Evolutionary conservation across 768 basidiomycete species (phyloP).

Genomic region (Tricholoma furcatifolium): DNA sequence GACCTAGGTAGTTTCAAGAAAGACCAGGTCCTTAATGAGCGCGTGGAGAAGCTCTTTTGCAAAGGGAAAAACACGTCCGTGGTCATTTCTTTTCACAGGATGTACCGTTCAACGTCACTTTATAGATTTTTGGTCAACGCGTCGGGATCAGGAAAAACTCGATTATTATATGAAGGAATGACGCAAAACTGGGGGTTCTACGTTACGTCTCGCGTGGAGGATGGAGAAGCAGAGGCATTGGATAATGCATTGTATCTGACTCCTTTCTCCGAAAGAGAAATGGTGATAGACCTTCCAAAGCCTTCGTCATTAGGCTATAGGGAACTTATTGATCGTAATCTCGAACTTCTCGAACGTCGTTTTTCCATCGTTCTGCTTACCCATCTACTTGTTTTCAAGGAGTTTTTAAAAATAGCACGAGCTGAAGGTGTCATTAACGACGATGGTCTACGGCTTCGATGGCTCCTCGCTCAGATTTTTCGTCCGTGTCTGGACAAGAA

Average conservation of each 20-base stretch:
- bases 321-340: background rate
- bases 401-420: background rate
- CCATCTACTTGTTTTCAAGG: background rate
- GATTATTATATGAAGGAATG: constrained; percentile 1
- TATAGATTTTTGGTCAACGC: constrained; percentile 6
- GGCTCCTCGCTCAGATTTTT: no score
- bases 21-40: background rate
- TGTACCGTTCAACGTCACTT: background rate
- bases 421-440: background rate
- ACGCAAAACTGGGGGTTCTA: background rate
- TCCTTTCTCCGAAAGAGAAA: no score
- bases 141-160: constrained; percentile 4
- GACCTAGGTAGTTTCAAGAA: no score
- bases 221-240: background rate
- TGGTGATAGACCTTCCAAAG: background rate
- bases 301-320: background rate
- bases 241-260: background rate
- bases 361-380: background rate
- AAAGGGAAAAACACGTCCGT: constrained; percentile 1
- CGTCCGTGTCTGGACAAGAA: no score
- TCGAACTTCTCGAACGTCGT: background rate
- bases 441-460: no score
- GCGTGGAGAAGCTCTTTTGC: background rate
- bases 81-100: background rate
- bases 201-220: background rate